Base-by-base conservation (phyloP, 352 stramenopile species). In the Phytophthora citrophthora region DNA sequence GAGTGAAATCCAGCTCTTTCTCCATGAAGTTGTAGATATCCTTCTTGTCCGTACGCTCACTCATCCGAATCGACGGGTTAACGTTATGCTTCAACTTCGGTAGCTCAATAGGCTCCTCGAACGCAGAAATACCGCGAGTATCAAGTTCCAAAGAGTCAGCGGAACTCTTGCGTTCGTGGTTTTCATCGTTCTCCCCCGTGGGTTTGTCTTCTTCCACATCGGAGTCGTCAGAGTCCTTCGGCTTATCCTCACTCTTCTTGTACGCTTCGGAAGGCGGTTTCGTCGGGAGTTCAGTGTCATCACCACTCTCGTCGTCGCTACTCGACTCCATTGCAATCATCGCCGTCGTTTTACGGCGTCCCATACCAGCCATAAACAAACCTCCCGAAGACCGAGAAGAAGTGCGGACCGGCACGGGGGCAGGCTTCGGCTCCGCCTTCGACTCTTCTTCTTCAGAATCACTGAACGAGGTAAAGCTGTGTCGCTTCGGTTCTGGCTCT, bases 21-120 rank as follows among this genome's bases (percentile, higher is more conserved):
- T 96, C 88, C 73, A 96, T 93, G 53, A 88, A 91, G 36, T 89
- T 85, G 69, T 95, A 94, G 43, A 96, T 70, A 50, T 96, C 88
- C 36, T 93, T 92, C 54, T 90, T 90, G n/a, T 78, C 61, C 6
- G 54, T 72, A 27, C 69, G 78, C 53, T 88, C 76, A 26, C 76
- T 90, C 51, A 78, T 69, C 13, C 68, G 77, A 13, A 74, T 70
- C 20, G 72, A 85, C 23, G 54, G 52, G 44, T 80, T 75, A 6
- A 47, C 45, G 15, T 68, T 68, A 13, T 74, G 69, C 36, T 76
- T 83, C 4, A 71, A 68, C 47, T 71, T 77, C 3, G 61, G 61
- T 31, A 56, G n/a, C 39, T 77, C 50, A 13, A 56, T 56, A 10
- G 83, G 72, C 31, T 96, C 83, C 6, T 96, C 86, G 7, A 93